Base-by-base conservation (phyloP, 495 filamentous ascomycete species). In the Podospora fimiseda region DNA sequence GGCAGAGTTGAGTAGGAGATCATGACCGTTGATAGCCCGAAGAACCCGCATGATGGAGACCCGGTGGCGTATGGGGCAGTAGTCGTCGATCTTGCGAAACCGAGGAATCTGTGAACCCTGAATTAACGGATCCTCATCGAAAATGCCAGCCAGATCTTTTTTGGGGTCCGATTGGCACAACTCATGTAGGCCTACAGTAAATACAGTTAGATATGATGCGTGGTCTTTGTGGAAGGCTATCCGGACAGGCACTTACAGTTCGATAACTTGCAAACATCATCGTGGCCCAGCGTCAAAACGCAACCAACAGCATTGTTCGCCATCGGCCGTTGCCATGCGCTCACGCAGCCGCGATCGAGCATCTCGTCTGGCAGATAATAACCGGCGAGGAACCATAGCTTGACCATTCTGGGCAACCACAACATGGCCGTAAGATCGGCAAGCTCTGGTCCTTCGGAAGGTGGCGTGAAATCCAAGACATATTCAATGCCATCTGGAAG, bases 391-490 rank as follows among this genome's bases (percentile, higher is more conserved):
- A 77, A 86, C 57, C 72, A 73, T 0, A 67, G 43, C 42, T 65
- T 60, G 8, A 84, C 72, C 7, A 72, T 72, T 20, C 66, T 66
- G 0, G 82, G 75, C 48, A 84, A 79, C 42, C 79, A 84, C 14
- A 86, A 60, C 40, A 78, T 76, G 1, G 77, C 78, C 38, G 82
- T 68, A 49, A 79, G 66, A 11, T 79, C 73, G 24, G 80, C 75
- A 0, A 80, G 75, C 48, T 84, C 81, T 1, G 84, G 76, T 3
- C 82, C 83, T 46, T 80, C 70, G 1, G 59, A 59, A 0, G 79
- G 77, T 14, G 82, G 82, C 1, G 82, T 85, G 15, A 86, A 70
- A 55, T 87, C 84, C 49, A 87, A 58, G 14, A 85, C 63, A 53
- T 76, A 85, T 44, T 76, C 74, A 58, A 83, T 66, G 1, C 70